Percentiles rank a stretch among this genome's conserved stretches.
These are phyloP conservation scores for Cladosporium sp. DNA, from an alignment of 2,329 filamentous ascomycete species.

Conservation along the genomic window DNA sequence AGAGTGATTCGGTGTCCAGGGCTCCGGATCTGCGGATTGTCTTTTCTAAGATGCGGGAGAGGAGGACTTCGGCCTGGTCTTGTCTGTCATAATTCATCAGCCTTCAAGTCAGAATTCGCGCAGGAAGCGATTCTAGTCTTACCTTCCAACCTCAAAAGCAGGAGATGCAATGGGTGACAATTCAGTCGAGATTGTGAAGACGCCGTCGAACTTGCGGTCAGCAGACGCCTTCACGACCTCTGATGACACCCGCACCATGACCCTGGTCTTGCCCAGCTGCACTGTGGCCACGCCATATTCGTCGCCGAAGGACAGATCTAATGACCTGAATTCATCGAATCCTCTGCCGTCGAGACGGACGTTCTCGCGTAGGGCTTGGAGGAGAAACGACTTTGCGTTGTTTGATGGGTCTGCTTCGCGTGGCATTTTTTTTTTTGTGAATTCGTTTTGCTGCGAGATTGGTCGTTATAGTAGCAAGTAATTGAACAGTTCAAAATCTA, in stretches of 20 bases:
- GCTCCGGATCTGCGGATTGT: conserved; percentile 89
- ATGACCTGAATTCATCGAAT: conserved; percentile 74
- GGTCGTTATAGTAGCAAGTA: neutral
- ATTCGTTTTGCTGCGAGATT: neutral
- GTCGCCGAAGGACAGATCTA: conserved; percentile 81
- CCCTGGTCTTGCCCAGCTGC: conserved; percentile 84
- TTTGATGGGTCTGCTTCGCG: conserved; percentile 87
- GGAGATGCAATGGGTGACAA: conserved; percentile 90
- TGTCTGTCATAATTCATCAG: conserved; percentile 27
- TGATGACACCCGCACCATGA: conserved; percentile 81
- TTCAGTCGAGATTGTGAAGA: conserved; percentile 90
- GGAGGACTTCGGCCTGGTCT: conserved; percentile 66
- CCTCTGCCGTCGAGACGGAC: conserved; percentile 80
- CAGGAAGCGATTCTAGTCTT: conserved; percentile 31
- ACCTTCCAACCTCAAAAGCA: conserved; percentile 80
- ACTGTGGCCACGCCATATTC: conserved; percentile 90
- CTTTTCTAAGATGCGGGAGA: conserved; percentile 89
- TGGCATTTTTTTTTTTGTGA: conserved; percentile 63
- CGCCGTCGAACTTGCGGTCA: conserved; percentile 91
- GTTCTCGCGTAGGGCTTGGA: conserved; percentile 76
- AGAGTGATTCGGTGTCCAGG: conserved; percentile 92
- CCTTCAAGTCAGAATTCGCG: conserved; percentile 27
- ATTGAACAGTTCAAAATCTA: neutral
- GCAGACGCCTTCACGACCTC: conserved; percentile 82
- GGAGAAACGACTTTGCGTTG: conserved; percentile 83